Evolutionary conservation across 805 yeast species (phyloP).

Genomic region (Schwanniomyces yamadae): DNA sequence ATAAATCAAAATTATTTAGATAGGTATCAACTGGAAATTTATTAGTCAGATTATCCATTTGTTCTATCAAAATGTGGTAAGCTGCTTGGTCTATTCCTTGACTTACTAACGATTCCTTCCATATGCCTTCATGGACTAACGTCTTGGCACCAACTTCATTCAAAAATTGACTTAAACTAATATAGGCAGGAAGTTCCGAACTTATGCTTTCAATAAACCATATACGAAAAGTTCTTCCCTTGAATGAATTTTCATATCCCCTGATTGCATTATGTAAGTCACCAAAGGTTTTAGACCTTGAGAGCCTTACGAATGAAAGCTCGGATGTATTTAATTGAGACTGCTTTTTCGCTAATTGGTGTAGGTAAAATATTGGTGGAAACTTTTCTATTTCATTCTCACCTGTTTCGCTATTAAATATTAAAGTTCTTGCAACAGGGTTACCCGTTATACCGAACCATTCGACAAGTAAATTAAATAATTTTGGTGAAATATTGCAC

Average conservation of each 20-base stretch:
- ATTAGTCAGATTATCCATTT: conserved; percentile 14
- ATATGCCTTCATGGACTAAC: conserved; percentile 25
- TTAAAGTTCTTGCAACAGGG: conserved; percentile 32
- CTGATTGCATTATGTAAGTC: conserved; percentile 30
- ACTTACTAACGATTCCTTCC: conserved; percentile 22
- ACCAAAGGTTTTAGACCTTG: conserved; percentile 34
- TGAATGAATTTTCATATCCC: conserved; percentile 18
- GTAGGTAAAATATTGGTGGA: conserved; percentile 38
- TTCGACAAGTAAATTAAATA: conserved; percentile 43
- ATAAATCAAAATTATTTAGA: conserved; percentile 10
- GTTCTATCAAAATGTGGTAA: conserved; percentile 32
- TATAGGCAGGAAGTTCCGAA: conserved; percentile 20
- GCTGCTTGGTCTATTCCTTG: conserved; percentile 26
- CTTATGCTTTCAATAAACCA: conserved; percentile 36
- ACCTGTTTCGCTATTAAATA: conserved; percentile 25
- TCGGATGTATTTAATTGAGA: conserved; percentile 6
- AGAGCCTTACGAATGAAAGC: conserved; percentile 19
- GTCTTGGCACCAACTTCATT: conserved; percentile 27
- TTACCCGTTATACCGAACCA: conserved; percentile 55
- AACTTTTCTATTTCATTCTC: conserved; percentile 29
- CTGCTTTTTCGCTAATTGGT: conserved; percentile 24
- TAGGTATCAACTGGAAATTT: conserved; percentile 25
- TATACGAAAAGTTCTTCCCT: conserved; percentile 23
- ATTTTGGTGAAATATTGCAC: conserved; percentile 37
- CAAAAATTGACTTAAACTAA: conserved; percentile 26